These are phyloP conservation scores for Leccinum rimulosum DNA, from an alignment of 768 basidiomycete genomes.

Conservation along the genomic window DNA sequence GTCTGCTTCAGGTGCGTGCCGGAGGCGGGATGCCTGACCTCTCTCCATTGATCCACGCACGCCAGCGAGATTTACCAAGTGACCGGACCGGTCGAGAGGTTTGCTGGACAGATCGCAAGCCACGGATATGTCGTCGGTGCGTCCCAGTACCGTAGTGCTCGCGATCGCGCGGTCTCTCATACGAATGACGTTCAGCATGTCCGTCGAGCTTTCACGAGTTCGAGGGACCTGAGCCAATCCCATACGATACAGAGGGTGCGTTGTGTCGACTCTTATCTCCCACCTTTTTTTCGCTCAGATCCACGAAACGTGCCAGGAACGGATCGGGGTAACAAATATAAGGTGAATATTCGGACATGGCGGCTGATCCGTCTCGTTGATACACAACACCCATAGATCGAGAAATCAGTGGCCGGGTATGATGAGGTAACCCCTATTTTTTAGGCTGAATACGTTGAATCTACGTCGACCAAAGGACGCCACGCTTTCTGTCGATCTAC, in stretches of 20 bases:
- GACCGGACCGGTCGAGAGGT: constrained; percentile 95
- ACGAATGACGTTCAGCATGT: constrained; percentile 48
- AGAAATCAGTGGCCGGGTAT: constrained; percentile 84
- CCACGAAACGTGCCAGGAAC: constrained; percentile 50
- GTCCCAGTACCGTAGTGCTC: constrained; percentile 19
- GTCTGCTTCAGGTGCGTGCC: constrained; percentile 69
- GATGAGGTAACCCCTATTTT: constrained; percentile 59
- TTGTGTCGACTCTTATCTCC: not conserved
- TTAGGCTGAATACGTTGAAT: not conserved
- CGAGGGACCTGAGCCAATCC: constrained; percentile 80
- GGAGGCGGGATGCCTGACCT: too few relatives aligned
- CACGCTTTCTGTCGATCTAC: constrained; percentile 70
- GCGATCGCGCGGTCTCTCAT: constrained; percentile 1
- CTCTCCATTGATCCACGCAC: not conserved
- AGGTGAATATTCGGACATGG: constrained; percentile 43
- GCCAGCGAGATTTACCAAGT: constrained; percentile 92
- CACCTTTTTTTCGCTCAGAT: not conserved
- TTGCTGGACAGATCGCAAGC: constrained; percentile 83
- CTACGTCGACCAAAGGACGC: constrained; percentile 56
- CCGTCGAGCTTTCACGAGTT: constrained; percentile 93
- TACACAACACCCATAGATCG: constrained; percentile 50
- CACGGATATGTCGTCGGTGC: constrained; percentile 81
- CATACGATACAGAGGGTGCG: constrained; percentile 82
- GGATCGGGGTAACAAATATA: constrained; percentile 90
- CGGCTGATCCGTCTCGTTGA: constrained; percentile 3